A percentile compares a stretch with the other conserved stretches of the same genome.
phyloP scores from a whole-genome alignment of 345 rosid species.

The Syzygium oleosum region DNA sequence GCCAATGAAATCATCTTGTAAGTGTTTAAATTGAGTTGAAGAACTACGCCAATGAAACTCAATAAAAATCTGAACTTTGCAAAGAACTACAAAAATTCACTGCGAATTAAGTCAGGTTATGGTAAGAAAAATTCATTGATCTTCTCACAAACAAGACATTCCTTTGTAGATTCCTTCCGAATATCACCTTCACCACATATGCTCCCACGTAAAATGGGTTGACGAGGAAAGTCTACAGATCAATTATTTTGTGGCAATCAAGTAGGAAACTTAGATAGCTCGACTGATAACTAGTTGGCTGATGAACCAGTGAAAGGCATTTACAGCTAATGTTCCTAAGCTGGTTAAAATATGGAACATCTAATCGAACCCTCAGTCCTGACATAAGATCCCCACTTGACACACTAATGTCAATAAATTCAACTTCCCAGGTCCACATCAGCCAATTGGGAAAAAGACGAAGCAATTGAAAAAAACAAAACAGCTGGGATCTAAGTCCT shows the following conservation, averaged over 20 bases:
- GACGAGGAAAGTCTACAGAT: not conserved
- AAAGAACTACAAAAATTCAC: not conserved
- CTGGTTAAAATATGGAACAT: not conserved
- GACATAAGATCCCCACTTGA: not conserved
- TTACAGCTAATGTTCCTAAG: not conserved
- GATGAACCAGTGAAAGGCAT: not conserved
- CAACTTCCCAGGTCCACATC: not conserved
- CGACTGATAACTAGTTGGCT: not conserved
- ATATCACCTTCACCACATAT: not conserved
- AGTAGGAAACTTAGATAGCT: not conserved
- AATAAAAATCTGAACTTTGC: not conserved
- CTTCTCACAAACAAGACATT: not conserved
- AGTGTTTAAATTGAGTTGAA: not conserved
- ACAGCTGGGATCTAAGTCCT: not conserved
- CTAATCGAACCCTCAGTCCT: not conserved
- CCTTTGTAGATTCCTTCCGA: not conserved
- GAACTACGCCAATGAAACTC: not conserved
- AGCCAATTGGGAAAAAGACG: not conserved
- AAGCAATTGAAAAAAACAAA: not conserved
- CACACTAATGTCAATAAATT: not conserved
- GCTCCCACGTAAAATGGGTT: not conserved
- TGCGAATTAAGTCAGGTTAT: not conserved
- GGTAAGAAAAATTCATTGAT: not conserved
- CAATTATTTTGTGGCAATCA: not conserved
- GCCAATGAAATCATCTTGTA: not conserved